Percentiles rank a stretch among this genome's conserved stretches.
Evolutionary conservation across 2,329 filamentous ascomycete genomes (phyloP).

Genomic region (Capronia epimyces): DNA sequence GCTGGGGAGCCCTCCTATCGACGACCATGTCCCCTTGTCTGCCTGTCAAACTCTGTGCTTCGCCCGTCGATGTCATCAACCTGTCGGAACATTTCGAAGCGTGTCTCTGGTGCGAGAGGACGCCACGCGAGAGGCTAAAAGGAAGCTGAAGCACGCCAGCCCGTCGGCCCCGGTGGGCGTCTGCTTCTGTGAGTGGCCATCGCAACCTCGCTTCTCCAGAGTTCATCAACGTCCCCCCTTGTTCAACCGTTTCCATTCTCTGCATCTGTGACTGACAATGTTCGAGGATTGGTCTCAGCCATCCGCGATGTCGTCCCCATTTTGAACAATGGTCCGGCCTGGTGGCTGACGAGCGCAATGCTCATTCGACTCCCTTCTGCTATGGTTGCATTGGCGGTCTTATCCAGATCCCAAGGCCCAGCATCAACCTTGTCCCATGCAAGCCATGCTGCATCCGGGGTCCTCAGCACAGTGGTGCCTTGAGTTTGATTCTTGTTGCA

Average conservation of each 20-base stretch:
- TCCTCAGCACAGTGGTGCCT: constrained; percentile 1
- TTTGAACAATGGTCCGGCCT: background rate
- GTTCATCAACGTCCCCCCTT: constrained; percentile 4
- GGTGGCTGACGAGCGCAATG: constrained; percentile 10
- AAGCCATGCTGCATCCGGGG: constrained; percentile 16
- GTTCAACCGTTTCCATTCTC: constrained; percentile 2
- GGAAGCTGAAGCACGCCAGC: constrained; percentile 25
- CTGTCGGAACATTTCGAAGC: constrained; percentile 21
- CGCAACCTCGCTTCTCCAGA: constrained; percentile 4
- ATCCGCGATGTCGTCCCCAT: background rate
- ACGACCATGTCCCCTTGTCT: background rate
- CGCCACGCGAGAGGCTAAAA: constrained; percentile 23
- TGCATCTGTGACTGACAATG: constrained; percentile 8
- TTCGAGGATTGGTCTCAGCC: constrained; percentile 19
- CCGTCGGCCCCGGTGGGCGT: constrained; percentile 1
- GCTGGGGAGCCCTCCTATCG: background rate
- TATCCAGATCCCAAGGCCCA: constrained; percentile 2
- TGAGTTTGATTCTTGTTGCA: constrained; percentile 14
- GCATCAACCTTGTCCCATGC: constrained; percentile 16
- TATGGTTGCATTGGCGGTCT: constrained; percentile 8
- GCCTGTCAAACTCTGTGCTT: background rate
- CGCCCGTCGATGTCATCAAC: background rate
- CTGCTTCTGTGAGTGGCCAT: constrained; percentile 14
- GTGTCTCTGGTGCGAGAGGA: constrained; percentile 12
- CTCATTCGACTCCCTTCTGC: constrained; percentile 14